Evolutionary conservation across 202 grass and related monocot genomes (phyloP).

Genomic region (Setaria italica): DNA sequence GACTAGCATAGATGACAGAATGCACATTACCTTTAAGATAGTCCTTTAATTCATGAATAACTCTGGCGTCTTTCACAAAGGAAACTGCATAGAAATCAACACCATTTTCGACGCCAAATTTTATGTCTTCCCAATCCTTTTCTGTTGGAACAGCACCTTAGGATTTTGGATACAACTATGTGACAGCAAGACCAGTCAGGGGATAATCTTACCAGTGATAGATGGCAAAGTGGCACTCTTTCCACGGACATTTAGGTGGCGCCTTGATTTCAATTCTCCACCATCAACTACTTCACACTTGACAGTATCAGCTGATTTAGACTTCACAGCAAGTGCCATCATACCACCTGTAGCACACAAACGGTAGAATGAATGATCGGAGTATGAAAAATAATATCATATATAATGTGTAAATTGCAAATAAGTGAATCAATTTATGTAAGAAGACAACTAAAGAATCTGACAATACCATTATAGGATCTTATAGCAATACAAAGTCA

Average conservation of each 20-base stretch:
- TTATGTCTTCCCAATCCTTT: constrained; percentile 99
- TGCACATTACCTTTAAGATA: constrained; percentile 82
- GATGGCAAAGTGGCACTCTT: constrained; percentile 97
- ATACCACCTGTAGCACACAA: constrained; percentile 78
- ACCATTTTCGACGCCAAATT: constrained; percentile 92
- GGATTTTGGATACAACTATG: constrained; percentile 22
- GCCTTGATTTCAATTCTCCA: constrained; percentile 96
- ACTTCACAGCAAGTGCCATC: constrained; percentile 89
- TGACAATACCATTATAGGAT: neutral
- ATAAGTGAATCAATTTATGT: neutral
- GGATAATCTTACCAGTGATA: constrained; percentile 78
- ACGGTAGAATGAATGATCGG: constrained; percentile 11
- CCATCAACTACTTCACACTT: constrained; percentile 92
- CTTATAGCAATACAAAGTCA: constrained; percentile 27
- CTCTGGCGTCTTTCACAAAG: constrained; percentile 96
- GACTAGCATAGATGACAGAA: constrained; percentile 26
- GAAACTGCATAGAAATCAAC: constrained; percentile 99
- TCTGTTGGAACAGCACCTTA: constrained; percentile 61
- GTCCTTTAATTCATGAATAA: constrained; percentile 91
- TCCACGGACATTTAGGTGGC: constrained; percentile 94
- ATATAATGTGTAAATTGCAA: constrained; percentile 25
- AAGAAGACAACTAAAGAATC: constrained; percentile 20
- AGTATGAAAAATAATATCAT: constrained; percentile 1
- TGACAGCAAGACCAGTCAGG: constrained; percentile 14
- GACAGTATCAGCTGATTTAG: constrained; percentile 80